phyloP scores from a whole-genome alignment of 371 early-diverging fungal genomes.

The Rhizopus stolonifer region DNA sequence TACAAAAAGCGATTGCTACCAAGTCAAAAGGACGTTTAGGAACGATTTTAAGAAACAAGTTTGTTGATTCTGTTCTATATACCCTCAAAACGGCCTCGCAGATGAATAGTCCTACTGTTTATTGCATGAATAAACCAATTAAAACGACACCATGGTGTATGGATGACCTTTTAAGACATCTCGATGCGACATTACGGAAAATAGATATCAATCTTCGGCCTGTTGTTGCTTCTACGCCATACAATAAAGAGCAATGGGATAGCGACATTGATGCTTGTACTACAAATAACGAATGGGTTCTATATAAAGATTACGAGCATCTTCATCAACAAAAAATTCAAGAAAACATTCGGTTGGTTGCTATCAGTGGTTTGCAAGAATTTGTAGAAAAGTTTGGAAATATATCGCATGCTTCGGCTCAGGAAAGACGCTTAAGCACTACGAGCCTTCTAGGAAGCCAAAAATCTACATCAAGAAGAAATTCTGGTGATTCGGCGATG shows the following conservation, averaged over 20 bases:
- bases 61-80: conserved; percentile 54
- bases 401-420: conserved; percentile 18
- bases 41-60: conserved; percentile 46
- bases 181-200: conserved; percentile 38
- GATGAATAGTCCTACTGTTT: conserved; percentile 61
- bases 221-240: conserved; percentile 39
- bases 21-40: conserved; percentile 25
- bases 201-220: conserved; percentile 33
- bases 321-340: conserved; percentile 29
- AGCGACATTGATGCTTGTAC: neutral
- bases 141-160: conserved; percentile 45
- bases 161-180: conserved; percentile 39
- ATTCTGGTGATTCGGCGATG: conserved; percentile 30
- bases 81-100: conserved; percentile 54
- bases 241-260: conserved; percentile 18
- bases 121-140: conserved; percentile 40
- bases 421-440: conserved; percentile 42
- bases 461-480: conserved; percentile 28
- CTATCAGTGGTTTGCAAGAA: conserved; percentile 61
- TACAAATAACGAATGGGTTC: conserved; percentile 28
- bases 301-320: conserved; percentile 29
- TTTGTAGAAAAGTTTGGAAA: conserved; percentile 49
- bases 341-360: conserved; percentile 48
- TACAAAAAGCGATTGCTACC: conserved; percentile 15
- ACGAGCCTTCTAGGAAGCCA: conserved; percentile 43